Evolutionary conservation across 345 rosid species (phyloP).

Genomic region (Conringia planisiliqua): DNA sequence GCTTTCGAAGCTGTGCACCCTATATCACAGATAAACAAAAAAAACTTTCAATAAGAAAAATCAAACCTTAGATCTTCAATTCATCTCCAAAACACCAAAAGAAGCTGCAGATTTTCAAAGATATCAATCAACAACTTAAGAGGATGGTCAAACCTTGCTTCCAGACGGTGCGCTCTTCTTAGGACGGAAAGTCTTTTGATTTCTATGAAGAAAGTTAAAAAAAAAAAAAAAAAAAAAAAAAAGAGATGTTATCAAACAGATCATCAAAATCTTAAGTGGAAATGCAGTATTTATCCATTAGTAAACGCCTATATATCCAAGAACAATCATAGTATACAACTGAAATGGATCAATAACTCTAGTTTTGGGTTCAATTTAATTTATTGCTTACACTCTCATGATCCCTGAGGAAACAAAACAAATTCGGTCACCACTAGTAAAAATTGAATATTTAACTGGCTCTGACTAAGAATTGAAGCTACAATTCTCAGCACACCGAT

Average conservation of each 20-base stretch:
- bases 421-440: not conserved
- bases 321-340: not conserved
- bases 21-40: constrained; percentile 26
- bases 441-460: not conserved
- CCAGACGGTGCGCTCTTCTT: constrained; percentile 98
- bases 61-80: not conserved
- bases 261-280: not conserved
- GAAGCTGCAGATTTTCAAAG: not conserved
- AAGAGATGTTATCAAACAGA: constrained; percentile 3
- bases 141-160: constrained; percentile 65
- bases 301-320: not conserved
- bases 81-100: not conserved
- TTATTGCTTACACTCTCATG: not conserved
- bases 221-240: not conserved
- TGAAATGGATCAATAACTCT: not conserved
- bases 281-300: not conserved
- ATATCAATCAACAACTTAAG: not conserved
- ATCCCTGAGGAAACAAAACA: not conserved
- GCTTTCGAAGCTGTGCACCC: constrained; percentile 98
- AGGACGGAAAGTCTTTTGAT: constrained; percentile 96
- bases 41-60: not conserved
- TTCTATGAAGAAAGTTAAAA: constrained; percentile 48
- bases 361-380: not conserved
- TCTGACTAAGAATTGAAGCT: constrained; percentile 2
- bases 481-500: not conserved